Conservation (phyloP, 1,139 yeast genomes). For the Kurtzmaniella quercitrusa region DNA sequence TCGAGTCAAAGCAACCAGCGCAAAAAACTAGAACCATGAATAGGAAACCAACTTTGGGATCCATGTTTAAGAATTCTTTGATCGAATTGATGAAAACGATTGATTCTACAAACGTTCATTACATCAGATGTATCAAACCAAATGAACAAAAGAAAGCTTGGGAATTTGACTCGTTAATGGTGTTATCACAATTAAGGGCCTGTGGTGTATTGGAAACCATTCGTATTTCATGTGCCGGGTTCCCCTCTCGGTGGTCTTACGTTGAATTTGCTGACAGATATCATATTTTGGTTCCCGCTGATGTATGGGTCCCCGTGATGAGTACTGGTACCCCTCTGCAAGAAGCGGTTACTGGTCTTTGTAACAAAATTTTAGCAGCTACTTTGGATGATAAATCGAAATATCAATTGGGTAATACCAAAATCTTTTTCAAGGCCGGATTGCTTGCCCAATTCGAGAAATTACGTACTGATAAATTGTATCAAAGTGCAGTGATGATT, state of each 20-base stretch:
- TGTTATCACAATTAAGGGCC: constrained; percentile 89
- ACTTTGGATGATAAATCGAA: constrained; percentile 63
- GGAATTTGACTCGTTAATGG: constrained; percentile 96
- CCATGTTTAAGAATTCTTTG: constrained; percentile 87
- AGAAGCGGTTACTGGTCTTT: constrained; percentile 52
- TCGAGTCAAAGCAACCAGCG: constrained; percentile 44
- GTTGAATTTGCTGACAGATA: constrained; percentile 91
- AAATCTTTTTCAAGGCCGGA: constrained; percentile 95
- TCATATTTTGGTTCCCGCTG: constrained; percentile 73
- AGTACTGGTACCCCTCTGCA: constrained; percentile 47
- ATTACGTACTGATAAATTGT: constrained; percentile 72
- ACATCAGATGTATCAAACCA: constrained; percentile 96
- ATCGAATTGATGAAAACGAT: constrained; percentile 92
- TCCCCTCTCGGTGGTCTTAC: constrained; percentile 95
- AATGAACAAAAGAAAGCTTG: constrained; percentile 92
- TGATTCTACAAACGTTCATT: constrained; percentile 91
- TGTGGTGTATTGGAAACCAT: constrained; percentile 98
- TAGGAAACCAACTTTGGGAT: constrained; percentile 90
- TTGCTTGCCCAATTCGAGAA: constrained; percentile 91
- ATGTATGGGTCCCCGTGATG: constrained; percentile 62
- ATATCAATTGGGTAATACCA: constrained; percentile 84
- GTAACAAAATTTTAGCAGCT: constrained; percentile 60
- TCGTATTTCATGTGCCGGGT: constrained; percentile 95
- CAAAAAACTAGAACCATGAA: constrained; percentile 34
- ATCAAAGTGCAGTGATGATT: constrained; percentile 73